Evolutionary conservation across 257 asterid species (phyloP), one percentile per base, ranked within the genome.

Genomic region (Fraxinus pennsylvanica): DNA sequence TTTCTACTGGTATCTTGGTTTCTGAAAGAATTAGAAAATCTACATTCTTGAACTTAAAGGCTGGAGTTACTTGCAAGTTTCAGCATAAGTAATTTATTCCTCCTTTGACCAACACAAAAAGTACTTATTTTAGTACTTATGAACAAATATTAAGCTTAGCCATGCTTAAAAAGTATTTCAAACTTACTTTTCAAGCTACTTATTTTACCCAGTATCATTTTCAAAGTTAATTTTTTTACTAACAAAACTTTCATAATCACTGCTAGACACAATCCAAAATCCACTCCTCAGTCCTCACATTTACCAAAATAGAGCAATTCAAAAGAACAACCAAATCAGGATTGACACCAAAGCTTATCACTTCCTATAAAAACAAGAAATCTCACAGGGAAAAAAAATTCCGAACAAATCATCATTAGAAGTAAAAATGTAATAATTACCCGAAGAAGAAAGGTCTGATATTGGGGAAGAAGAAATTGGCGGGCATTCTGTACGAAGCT

Each of bases 401-500:
- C 67, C 67, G 15, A 59, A 59, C 7, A n/a, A n/a, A 59, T n/a
- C 9, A 59, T 59, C 59, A 47, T 22, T 7, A 8, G 14, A 22
- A 59, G 10, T 21, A 59, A 59, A 59, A 21, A 21, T 59, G 29
- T 7, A 59, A 21, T 25, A 27, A 63, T 63, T 25, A 75, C 72
- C 79, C 32, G 65, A 27, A 63, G 12, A 63, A 27, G 71, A 10
- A 75, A 38, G 30, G 17, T 2, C 27, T 50, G 70, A 6, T 14
- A 21, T 17, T 0, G 38, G 6, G 1, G 83, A 66, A 52, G 75
- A 71, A 52, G 80, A 47, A 63, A 39, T 29, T 12, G 32, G 12
- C 19, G 52, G 27, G 22, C 15, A 61, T 69, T 78, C 67, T n/a
- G 72, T 17, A 22, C 57, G 73, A 45, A 86, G 79, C 81, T 84